These are phyloP conservation scores for Acrodontium crateriforme DNA, from an alignment of 2,329 filamentous ascomycete species.

Conservation along the genomic window DNA sequence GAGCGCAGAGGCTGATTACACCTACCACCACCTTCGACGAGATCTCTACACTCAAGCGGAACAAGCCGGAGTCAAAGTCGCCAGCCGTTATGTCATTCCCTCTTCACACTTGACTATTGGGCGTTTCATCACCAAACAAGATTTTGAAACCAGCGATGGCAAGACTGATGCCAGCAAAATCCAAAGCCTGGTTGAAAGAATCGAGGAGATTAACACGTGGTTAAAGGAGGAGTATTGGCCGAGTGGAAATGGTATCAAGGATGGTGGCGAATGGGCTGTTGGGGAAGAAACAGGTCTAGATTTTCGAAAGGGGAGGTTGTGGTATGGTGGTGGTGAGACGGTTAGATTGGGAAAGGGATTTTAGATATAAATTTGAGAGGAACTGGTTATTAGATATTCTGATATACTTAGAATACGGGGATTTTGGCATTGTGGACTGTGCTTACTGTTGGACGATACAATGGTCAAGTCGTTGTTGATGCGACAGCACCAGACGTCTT, in stretches of 20 bases:
- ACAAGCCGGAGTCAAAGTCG: slow-evolving; percentile 52
- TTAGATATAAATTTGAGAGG: no score
- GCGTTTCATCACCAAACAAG: slow-evolving; percentile 57
- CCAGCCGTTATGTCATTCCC: slow-evolving; percentile 72
- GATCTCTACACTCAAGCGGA: slow-evolving; percentile 55
- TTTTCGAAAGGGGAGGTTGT: slow-evolving; percentile 58
- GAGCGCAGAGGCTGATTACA: slow-evolving; percentile 50
- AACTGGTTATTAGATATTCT: no score
- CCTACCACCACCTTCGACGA: slow-evolving; percentile 78
- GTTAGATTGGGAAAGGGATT: slow-evolving; percentile 42
- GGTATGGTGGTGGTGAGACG: slow-evolving; percentile 72
- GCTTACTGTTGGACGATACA: no score
- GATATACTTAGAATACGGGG: no score
- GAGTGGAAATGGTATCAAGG: slow-evolving; percentile 27
- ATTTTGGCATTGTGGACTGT: no score
- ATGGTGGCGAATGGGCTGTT: slow-evolving; percentile 66
- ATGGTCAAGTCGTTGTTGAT: no score
- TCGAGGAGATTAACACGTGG: slow-evolving; percentile 68
- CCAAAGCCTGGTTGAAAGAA: slow-evolving; percentile 48
- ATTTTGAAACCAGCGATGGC: slow-evolving; percentile 34
- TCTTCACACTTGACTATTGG: slow-evolving; percentile 82
- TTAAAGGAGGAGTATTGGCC: slow-evolving; percentile 60
- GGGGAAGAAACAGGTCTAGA: slow-evolving; percentile 74
- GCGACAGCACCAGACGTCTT: no score
- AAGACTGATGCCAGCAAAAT: slow-evolving; percentile 40